Base-by-base conservation (phyloP, 805 yeast genomes). In the Cyberlindnera maritima region DNA sequence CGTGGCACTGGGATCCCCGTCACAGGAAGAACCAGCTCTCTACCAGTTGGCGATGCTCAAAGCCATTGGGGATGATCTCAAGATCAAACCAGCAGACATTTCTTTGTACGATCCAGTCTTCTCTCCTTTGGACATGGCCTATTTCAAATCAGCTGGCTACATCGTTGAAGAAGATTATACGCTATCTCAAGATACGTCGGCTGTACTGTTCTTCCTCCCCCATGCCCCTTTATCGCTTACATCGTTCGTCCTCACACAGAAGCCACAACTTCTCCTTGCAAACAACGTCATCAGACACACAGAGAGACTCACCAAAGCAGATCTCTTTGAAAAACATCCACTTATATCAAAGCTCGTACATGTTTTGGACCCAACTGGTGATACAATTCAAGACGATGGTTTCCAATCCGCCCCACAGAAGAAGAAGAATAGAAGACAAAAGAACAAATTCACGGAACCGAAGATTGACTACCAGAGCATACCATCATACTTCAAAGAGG, bases 81-180 rank as follows among this genome's bases (percentile, higher is more conserved):
- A 54, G 0, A 47, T 69, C 13, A 28, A 47, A 0, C 19, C 49
- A 0, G 26, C 48, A 0, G 23, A 55, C 8, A 69, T 84, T 0
- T 71, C 84, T 0, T 50, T 81, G 0, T 85, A 73, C 63, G 95
- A 87, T 56, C 95, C 95, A 0, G 76, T 76, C 0, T 84, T 85
- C 50, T 66, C 67, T 1, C 59, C 62, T 0, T 53, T 63, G 14
- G 95, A 88, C 54, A 37, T 45, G 11, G 56, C 53, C 4, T 56
- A 69, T 18, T 62, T 80, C 9, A 36, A 49, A 5, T 43, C 46
- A 2, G 46, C 58, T 33, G 66, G 64, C 1, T 45, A 61, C 12
- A 36, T 19, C 8, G 44, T 53, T 12, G 54, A 55, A 36, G 51
- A 54, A 26, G 36, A 37, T 1, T 55, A 55, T 36, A 32, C 25